These are phyloP conservation scores for Neurospora tetrasperma DNA, from an alignment of 495 filamentous ascomycete genomes.

Conservation along the genomic window DNA sequence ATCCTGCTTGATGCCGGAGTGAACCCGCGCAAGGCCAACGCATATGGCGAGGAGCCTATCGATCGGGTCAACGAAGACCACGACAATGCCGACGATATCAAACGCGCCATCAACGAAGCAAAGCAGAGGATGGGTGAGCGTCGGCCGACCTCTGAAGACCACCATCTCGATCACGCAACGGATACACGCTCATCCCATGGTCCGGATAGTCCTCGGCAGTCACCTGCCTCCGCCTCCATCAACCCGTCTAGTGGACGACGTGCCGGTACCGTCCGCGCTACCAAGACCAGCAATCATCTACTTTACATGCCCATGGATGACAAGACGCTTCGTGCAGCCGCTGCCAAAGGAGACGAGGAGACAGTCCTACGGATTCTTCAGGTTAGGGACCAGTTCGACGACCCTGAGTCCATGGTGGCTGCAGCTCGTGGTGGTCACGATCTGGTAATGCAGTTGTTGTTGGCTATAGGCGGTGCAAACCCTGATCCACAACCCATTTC, in stretches of 20 bases:
- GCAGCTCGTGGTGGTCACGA: constrained; percentile 90
- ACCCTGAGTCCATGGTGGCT: constrained; percentile 76
- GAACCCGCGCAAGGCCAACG: constrained; percentile 79
- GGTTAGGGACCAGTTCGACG: constrained; percentile 56
- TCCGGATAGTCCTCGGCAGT: constrained; percentile 57
- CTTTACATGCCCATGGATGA: constrained; percentile 47
- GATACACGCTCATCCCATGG: constrained; percentile 57
- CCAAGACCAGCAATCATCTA: constrained; percentile 45
- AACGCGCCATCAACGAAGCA: constrained; percentile 41
- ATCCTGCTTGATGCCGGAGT: constrained; percentile 75
- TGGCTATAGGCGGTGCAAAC: constrained; percentile 70
- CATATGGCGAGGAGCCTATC: constrained; percentile 75
- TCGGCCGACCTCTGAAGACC: constrained; percentile 56
- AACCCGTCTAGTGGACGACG: constrained; percentile 26
- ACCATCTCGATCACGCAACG: constrained; percentile 37
- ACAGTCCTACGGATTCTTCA: constrained; percentile 72
- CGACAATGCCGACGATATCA: constrained; percentile 53
- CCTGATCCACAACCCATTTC: constrained; percentile 62
- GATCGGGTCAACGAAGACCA: constrained; percentile 64
- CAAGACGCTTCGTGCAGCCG: constrained; percentile 69
- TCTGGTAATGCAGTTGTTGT: constrained; percentile 70
- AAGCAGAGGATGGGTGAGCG: constrained; percentile 39
- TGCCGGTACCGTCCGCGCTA: constrained; percentile 37
- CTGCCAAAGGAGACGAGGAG: constrained; percentile 70
- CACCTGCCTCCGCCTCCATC: constrained; percentile 33